Conservation (phyloP, 768 basidiomycete species). For the Zangia roseola region DNA sequence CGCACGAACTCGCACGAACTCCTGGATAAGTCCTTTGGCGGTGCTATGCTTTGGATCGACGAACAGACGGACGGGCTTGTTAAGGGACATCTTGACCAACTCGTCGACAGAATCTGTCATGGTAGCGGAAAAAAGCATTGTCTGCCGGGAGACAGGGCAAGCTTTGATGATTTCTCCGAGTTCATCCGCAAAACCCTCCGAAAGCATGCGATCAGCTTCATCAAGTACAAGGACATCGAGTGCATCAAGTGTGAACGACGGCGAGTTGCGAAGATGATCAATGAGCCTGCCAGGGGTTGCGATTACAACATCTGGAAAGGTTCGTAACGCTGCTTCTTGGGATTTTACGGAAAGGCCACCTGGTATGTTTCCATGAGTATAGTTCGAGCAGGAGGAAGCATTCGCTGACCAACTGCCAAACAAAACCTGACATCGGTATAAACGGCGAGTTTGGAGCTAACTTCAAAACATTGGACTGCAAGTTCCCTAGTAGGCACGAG, state of each 20-base stretch:
- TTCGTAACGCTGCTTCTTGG: constrained; percentile 82
- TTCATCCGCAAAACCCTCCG: constrained; percentile 94
- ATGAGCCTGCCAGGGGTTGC: constrained; percentile 98
- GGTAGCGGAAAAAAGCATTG: constrained; percentile 98
- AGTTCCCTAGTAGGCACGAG: constrained; percentile 95
- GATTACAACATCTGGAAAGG: constrained; percentile 90
- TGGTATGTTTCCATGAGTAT: constrained; percentile 29
- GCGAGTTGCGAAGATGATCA: constrained; percentile 95
- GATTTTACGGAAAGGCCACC: constrained; percentile 92
- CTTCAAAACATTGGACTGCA: constrained; percentile 93
- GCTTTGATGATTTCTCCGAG: constrained; percentile 89
- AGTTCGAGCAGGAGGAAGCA: background rate
- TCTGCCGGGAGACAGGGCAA: constrained; percentile 86
- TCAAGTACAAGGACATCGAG: constrained; percentile 94
- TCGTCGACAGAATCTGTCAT: constrained; percentile 98
- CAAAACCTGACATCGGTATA: constrained; percentile 91
- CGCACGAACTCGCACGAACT: constrained; percentile 90
- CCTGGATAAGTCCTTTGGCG: constrained; percentile 84
- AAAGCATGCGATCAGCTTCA: constrained; percentile 97
- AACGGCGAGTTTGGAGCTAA: constrained; percentile 78
- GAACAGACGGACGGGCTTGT: constrained; percentile 91
- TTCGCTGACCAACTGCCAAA: constrained; percentile 77
- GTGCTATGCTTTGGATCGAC: constrained; percentile 92
- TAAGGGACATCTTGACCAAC: constrained; percentile 87
- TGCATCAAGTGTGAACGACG: constrained; percentile 87